Evolutionary conservation across 306 rosid genomes (phyloP).

Genomic region (apple (Malus domestica)): ASM211411v1 NC_041790.1:15280001-15280500

Average conservation of each 20-base stretch:
- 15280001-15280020: too few species aligned
- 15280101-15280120: too few species aligned
- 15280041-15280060: background rate
- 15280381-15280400: background rate
- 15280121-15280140: background rate
- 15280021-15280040: too few species aligned
- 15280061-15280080: too few species aligned
- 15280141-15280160: background rate
- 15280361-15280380: background rate
- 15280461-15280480: too few species aligned
- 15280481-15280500: background rate
- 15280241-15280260: background rate
- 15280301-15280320: background rate
- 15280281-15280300: background rate
- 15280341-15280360: background rate
- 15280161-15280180: background rate
- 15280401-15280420: too few species aligned
- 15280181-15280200: background rate
- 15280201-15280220: background rate
- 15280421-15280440: too few species aligned
- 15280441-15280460: too few species aligned
- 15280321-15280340: background rate
- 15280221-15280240: background rate
- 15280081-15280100: too few species aligned
- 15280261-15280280: background rate